Evolutionary conservation across 2,329 filamentous ascomycete species (phyloP), one percentile per base, ranked within the genome.

Genomic region (Calonectria naviculata): DNA sequence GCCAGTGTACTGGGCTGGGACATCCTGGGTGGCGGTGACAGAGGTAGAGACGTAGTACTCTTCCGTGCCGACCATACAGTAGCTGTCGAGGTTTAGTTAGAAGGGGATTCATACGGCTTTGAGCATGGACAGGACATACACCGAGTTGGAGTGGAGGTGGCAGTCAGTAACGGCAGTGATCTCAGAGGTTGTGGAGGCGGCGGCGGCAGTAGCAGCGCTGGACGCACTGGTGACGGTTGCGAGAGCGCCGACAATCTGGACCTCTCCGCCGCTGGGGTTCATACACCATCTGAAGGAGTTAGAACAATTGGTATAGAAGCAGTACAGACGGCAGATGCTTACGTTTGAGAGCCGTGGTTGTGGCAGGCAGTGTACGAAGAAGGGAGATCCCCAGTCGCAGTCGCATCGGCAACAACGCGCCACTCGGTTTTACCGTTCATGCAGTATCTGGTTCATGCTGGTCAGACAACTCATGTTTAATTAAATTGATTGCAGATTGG

Each of bases 1-100:
- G 56, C 82, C 88, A 0, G 91, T 93, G 76, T 91, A 93, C 61
- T 88, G 83, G 0, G 91, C 84, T 0, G 92, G 90, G 29, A 90
- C 81, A 56, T 88, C 87, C 41, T 86, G 85, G 0, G 88, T 90
- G 28, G 86, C 86, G 1, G 89, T 92, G 4, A 85, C 83, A 12
- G 87, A 86, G 0, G 84, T 84, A 46, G 83, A 82, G 38, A 87
- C 81, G 46, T 82, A 77, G 67, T 84, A 87, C 73, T 87, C 85
- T 0, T 81, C 76, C 0, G 80, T 78, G 34, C 82, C 84, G 29
- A 82, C 84, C 73, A 86, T 80, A 73, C 87, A 89, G 73, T 79
- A 84, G 10, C 86, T 87, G 71, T 17, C 12, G 5, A 10, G 0
- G 10, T 62, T 71, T 28, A 72, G 64, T 5, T 0, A 4, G 2